Conservation (phyloP, 202 grass and related monocot genomes). For the Schoenoplectus triqueter region DNA sequence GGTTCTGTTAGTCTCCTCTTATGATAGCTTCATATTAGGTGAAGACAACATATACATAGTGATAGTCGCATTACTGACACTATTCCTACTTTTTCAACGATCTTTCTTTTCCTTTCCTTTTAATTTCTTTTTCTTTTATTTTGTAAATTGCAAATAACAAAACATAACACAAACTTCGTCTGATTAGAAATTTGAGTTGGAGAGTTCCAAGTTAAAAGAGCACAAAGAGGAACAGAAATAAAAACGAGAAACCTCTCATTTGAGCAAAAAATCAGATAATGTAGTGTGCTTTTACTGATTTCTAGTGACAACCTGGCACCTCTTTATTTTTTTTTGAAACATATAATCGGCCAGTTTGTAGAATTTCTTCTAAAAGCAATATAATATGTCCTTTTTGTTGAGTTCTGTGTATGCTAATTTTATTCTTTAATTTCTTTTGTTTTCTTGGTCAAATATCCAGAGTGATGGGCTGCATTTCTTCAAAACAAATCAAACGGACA, state of each 20-base stretch:
- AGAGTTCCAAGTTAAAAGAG: not conserved
- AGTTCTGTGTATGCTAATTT: not conserved
- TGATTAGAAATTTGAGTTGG: not conserved
- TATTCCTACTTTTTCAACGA: not conserved
- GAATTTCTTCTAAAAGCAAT: not conserved
- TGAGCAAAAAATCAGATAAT: not conserved
- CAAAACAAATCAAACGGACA: conserved; percentile 31
- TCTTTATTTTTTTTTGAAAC: not conserved
- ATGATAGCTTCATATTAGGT: conserved; percentile 5
- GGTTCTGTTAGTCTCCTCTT: not conserved
- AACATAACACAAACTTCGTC: not conserved
- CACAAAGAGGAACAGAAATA: not conserved
- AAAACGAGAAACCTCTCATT: too few species aligned
- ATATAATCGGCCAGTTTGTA: not conserved
- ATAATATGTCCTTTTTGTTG: not conserved
- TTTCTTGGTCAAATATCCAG: not conserved
- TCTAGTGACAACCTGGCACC: too few species aligned
- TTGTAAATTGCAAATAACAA: not conserved
- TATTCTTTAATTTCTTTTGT: not conserved
- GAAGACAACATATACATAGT: not conserved
- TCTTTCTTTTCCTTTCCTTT: not conserved
- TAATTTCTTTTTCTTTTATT: not conserved
- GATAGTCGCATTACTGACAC: not conserved
- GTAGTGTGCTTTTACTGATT: not conserved
- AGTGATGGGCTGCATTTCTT: conserved; percentile 59